These are phyloP conservation scores for Penicillium chermesinum DNA, from an alignment of 495 filamentous ascomycete genomes.

Conservation along the genomic window DNA sequence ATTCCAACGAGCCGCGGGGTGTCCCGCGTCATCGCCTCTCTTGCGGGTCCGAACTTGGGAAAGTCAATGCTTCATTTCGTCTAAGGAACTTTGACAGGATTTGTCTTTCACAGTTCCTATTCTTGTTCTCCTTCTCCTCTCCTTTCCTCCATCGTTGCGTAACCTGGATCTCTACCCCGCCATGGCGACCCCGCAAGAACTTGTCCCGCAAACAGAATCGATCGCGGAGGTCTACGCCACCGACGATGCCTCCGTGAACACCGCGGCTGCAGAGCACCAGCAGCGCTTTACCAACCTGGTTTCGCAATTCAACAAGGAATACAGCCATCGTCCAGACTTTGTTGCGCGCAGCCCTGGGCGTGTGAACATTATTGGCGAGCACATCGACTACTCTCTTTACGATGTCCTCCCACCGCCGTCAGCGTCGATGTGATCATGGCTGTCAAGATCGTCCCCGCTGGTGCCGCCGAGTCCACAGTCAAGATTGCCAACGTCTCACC, in stretches of 20 bases:
- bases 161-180: slow-evolving; percentile 21
- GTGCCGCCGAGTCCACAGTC: slow-evolving; percentile 42
- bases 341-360: slow-evolving; percentile 86
- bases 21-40: slow-evolving; percentile 5
- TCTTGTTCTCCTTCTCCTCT: background rate
- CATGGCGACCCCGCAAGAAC: slow-evolving; percentile 43
- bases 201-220: slow-evolving; percentile 45
- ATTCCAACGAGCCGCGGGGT: slow-evolving; percentile 13
- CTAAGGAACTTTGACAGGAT: too few species aligned
- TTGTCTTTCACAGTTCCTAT: too few species aligned
- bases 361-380: slow-evolving; percentile 98
- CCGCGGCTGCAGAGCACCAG: slow-evolving; percentile 35
- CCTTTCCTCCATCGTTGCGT: background rate
- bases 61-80: slow-evolving; percentile 1
- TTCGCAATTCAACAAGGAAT: slow-evolving; percentile 64
- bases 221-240: slow-evolving; percentile 48
- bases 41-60: background rate
- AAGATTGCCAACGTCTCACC: slow-evolving; percentile 74
- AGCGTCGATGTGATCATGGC: slow-evolving; percentile 86
- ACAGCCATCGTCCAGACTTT: slow-evolving; percentile 68
- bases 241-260: slow-evolving; percentile 36
- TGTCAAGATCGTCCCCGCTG: slow-evolving; percentile 55
- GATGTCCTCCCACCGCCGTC: slow-evolving; percentile 91
- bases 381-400: slow-evolving; percentile 98
- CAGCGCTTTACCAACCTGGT: slow-evolving; percentile 68